These are phyloP conservation scores for Agarophyton chilense DNA, from an alignment of 23 red algal genomes.

Conservation along the genomic window DNA sequence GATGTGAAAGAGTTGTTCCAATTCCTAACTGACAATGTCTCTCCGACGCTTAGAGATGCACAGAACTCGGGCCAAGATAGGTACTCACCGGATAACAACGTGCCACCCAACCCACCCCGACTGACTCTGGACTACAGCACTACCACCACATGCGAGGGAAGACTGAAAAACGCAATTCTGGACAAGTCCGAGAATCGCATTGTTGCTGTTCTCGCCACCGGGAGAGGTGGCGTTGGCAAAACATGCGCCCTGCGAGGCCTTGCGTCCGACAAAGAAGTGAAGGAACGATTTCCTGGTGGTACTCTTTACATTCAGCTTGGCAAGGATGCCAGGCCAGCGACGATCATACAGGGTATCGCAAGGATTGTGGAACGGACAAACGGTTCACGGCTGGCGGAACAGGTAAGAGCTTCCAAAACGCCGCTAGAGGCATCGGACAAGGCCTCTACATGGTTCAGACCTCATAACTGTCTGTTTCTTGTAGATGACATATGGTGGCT, in stretches of 20 bases:
- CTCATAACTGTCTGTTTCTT: neutral
- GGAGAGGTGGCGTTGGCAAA: slow-evolving; percentile 8
- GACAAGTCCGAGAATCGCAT: too few relatives aligned
- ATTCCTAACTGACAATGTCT: too few relatives aligned
- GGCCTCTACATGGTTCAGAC: neutral
- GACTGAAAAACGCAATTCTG: neutral
- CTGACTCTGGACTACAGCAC: too few relatives aligned
- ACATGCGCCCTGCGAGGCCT: slow-evolving; percentile 3
- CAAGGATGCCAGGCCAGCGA: neutral
- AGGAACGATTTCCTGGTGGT: neutral
- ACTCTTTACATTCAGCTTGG: neutral
- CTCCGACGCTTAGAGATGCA: too few relatives aligned
- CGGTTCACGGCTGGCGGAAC: neutral
- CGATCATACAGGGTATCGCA: neutral
- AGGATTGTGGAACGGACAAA: neutral
- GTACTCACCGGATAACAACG: too few relatives aligned
- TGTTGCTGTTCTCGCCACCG: neutral
- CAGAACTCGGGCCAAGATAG: too few relatives aligned
- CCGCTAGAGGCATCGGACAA: neutral
- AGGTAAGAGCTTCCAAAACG: neutral
- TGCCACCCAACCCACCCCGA: too few relatives aligned
- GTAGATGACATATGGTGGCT: slow-evolving; percentile 3
- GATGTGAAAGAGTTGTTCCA: too few relatives aligned
- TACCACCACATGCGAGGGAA: neutral
- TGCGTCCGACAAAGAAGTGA: neutral